phyloP scores from a whole-genome alignment of 306 rosid genomes.

The Acacia acuminata region DNA sequence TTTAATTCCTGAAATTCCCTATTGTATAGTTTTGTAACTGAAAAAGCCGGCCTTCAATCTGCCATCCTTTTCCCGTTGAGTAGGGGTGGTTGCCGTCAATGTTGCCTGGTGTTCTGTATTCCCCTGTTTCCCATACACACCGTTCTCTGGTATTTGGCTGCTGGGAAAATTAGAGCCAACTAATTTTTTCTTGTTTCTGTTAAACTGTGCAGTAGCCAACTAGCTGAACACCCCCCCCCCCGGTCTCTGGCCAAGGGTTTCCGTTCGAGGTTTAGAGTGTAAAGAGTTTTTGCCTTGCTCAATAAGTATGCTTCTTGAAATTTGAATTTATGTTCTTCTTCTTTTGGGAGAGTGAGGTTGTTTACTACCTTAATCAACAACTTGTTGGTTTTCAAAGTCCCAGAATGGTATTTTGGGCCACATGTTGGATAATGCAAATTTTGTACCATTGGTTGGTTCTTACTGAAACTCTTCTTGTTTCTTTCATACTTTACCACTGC shows the following conservation, averaged over 20 bases:
- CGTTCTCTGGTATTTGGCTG: not conserved
- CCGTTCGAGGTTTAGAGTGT: too few relatives aligned
- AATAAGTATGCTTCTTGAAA: fast-evolving
- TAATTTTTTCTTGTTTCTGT: not conserved
- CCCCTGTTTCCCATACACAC: not conserved
- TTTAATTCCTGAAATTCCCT: not conserved
- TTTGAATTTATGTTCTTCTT: too few relatives aligned
- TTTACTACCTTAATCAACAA: too few relatives aligned
- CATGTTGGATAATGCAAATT: not conserved
- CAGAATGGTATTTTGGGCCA: not conserved
- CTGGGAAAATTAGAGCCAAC: not conserved
- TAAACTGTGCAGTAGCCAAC: not conserved
- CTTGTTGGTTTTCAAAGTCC: not conserved
- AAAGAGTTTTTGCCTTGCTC: too few relatives aligned
- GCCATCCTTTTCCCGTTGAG: not conserved
- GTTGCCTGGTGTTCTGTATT: not conserved
- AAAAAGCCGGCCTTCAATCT: not conserved
- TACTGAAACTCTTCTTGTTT: not conserved
- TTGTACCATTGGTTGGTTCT: not conserved
- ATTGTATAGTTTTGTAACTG: not conserved
- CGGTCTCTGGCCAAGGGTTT: too few relatives aligned
- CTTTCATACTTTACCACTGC: not conserved
- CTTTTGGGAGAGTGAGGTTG: too few relatives aligned
- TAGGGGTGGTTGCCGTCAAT: too few relatives aligned
- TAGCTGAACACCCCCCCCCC: too few relatives aligned